Percentiles rank a stretch among this genome's conserved stretches.
Evolutionary conservation across 2,329 filamentous ascomycete genomes (phyloP).

Genomic region (Clarireedia paspali): DNA sequence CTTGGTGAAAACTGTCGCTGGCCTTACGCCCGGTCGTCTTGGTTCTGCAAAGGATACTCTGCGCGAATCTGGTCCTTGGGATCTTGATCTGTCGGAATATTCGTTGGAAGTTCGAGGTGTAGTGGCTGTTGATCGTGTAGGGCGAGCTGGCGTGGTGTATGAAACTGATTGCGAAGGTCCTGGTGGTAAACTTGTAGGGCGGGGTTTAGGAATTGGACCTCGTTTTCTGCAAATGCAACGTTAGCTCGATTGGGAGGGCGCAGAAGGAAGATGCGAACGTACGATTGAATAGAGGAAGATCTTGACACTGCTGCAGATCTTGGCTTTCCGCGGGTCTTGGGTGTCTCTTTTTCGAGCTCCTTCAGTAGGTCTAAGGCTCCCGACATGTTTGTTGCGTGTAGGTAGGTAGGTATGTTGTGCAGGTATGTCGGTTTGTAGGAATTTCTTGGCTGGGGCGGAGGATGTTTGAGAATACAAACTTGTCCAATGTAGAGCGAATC

Average conservation of each 20-base stretch:
- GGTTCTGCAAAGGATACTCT: conserved; percentile 6
- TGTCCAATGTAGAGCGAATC: too few relatives aligned
- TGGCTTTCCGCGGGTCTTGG: background rate
- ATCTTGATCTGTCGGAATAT: conserved; percentile 3
- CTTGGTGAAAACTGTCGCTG: conserved; percentile 15
- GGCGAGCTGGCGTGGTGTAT: background rate
- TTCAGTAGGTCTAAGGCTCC: conserved; percentile 1
- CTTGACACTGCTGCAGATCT: conserved; percentile 5
- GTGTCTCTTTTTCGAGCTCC: conserved; percentile 6
- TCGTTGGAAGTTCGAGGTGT: conserved; percentile 6
- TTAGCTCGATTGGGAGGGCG: background rate
- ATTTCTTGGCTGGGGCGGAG: too few relatives aligned
- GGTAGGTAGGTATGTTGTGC: background rate
- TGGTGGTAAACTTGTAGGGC: background rate
- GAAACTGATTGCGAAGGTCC: background rate
- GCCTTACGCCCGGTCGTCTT: background rate
- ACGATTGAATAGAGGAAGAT: conserved; percentile 8
- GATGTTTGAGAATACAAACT: too few relatives aligned
- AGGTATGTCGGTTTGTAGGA: too few relatives aligned
- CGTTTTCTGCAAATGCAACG: background rate
- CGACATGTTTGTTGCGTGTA: background rate
- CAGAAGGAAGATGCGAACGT: background rate
- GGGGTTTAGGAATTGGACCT: background rate
- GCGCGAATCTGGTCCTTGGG: conserved; percentile 8
- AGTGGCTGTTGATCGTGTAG: conserved; percentile 4